Conservation (phyloP, 441 rosid genomes). For the Cnidoscolus chayamansa region DNA sequence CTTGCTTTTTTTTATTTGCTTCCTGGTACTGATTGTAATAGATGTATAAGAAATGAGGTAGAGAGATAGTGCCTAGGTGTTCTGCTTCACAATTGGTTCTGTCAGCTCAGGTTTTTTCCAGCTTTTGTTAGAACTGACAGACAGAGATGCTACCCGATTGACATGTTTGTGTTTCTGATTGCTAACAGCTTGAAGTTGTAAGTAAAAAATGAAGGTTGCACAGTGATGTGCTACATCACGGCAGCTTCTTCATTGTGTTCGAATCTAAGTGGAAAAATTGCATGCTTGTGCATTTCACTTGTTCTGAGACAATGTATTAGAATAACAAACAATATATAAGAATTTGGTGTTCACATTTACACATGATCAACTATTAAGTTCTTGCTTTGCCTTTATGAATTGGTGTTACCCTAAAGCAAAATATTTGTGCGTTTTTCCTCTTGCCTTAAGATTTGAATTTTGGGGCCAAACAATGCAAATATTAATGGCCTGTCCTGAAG, state of each 20-base stretch:
- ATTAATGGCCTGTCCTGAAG: background rate
- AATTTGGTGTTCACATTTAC: too few relatives aligned
- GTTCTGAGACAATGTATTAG: slow-evolving; percentile 6
- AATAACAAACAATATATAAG: background rate
- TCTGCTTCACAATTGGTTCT: slow-evolving; percentile 28
- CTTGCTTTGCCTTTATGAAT: too few relatives aligned
- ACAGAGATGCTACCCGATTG: slow-evolving; percentile 34
- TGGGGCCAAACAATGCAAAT: background rate
- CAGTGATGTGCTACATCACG: slow-evolving; percentile 22
- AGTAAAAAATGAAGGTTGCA: slow-evolving; percentile 36
- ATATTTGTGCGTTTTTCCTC: too few relatives aligned
- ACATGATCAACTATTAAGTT: too few relatives aligned
- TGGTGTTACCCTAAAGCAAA: too few relatives aligned
- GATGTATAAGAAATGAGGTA: slow-evolving; percentile 46
- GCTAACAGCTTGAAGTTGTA: slow-evolving; percentile 58
- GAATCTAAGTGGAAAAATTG: slow-evolving; percentile 3
- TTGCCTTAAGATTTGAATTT: too few relatives aligned
- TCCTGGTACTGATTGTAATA: slow-evolving; percentile 35
- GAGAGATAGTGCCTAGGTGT: slow-evolving; percentile 41
- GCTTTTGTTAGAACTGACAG: slow-evolving; percentile 43
- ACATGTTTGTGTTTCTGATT: slow-evolving; percentile 41
- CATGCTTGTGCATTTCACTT: background rate
- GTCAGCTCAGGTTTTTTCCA: slow-evolving; percentile 37
- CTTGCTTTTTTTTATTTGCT: slow-evolving; percentile 29
- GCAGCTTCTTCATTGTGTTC: slow-evolving; percentile 19